Conservation (phyloP, 106 monocot genomes). For the Dendrobium huoshanense region DNA sequence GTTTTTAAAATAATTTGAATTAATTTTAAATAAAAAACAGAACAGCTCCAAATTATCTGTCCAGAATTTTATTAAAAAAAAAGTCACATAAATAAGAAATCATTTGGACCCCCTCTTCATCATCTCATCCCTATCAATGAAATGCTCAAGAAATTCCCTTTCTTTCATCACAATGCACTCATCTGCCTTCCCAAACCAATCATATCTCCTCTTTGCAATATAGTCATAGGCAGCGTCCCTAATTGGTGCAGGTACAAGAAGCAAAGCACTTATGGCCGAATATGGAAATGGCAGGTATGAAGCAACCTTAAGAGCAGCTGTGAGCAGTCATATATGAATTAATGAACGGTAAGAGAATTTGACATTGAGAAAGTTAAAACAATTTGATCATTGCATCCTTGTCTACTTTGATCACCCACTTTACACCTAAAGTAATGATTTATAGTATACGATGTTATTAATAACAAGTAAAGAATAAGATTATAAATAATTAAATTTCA, state of each 20-base stretch:
- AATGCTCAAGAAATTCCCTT: slow-evolving; percentile 56
- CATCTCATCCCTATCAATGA: slow-evolving; percentile 79
- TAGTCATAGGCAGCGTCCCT: slow-evolving; percentile 68
- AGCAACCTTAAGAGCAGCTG: slow-evolving; percentile 73
- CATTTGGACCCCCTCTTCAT: slow-evolving; percentile 11
- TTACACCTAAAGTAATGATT: slow-evolving; percentile 44
- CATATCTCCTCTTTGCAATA: slow-evolving; percentile 52
- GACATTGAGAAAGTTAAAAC: slow-evolving; percentile 10
- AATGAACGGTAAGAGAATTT: not conserved
- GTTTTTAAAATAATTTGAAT: no score
- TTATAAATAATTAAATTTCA: not conserved
- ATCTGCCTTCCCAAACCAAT: slow-evolving; percentile 67
- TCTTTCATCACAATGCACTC: slow-evolving; percentile 66
- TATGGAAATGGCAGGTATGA: slow-evolving; percentile 78
- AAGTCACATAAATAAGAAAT: not conserved
- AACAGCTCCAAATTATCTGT: no score
- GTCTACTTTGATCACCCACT: slow-evolving; percentile 80
- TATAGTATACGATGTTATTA: not conserved
- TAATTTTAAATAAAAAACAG: no score
- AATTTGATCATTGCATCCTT: slow-evolving; percentile 76
- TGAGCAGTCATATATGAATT: not conserved
- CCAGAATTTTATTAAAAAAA: no score
- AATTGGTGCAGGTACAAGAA: slow-evolving; percentile 50
- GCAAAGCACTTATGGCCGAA: slow-evolving; percentile 32
- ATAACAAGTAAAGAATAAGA: not conserved